These are phyloP conservation scores for Schizopora paradoxa DNA, from an alignment of 1,284 basidiomycete species.

Conservation along the genomic window DNA sequence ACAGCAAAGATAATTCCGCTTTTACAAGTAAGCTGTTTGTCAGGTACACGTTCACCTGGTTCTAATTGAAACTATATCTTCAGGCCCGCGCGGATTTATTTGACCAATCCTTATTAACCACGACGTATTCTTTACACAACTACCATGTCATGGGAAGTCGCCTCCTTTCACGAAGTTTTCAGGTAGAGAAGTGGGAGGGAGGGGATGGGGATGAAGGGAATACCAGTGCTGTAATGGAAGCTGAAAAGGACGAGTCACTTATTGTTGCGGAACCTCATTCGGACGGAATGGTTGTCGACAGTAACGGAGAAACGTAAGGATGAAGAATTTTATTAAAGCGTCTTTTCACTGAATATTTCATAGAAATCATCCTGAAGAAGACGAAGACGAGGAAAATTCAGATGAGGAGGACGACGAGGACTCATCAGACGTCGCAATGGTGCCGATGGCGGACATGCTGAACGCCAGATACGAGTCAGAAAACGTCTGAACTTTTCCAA, in stretches of 20 bases:
- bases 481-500: slow-evolving; percentile 53
- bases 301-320: slow-evolving; percentile 24
- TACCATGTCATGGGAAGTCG: slow-evolving; percentile 92
- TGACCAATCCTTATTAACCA: slow-evolving; percentile 37
- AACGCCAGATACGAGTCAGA: slow-evolving; percentile 85
- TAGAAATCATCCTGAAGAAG: slow-evolving; percentile 26
- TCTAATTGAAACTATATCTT: slow-evolving; percentile 9
- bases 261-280: slow-evolving; percentile 26
- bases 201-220: slow-evolving; percentile 31
- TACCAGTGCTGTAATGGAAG: slow-evolving; percentile 19
- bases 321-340: slow-evolving; percentile 27
- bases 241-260: slow-evolving; percentile 24
- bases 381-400: slow-evolving; percentile 39
- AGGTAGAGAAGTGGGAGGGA: slow-evolving; percentile 56
- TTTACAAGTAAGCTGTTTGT: slow-evolving; percentile 45
- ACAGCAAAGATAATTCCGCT: slow-evolving; percentile 58
- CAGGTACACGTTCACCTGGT: neutral
- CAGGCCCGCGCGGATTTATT: slow-evolving; percentile 74
- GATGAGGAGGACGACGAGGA: slow-evolving; percentile 62
- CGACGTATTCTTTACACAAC: slow-evolving; percentile 64
- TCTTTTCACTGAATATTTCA: too few relatives aligned
- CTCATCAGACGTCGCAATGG: slow-evolving; percentile 80
- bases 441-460: slow-evolving; percentile 94
- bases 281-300: slow-evolving; percentile 51
- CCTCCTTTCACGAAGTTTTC: slow-evolving; percentile 90